phyloP scores from a whole-genome alignment of 371 early-diverging fungal genomes.

The Rhizopus arrhizus region DNA sequence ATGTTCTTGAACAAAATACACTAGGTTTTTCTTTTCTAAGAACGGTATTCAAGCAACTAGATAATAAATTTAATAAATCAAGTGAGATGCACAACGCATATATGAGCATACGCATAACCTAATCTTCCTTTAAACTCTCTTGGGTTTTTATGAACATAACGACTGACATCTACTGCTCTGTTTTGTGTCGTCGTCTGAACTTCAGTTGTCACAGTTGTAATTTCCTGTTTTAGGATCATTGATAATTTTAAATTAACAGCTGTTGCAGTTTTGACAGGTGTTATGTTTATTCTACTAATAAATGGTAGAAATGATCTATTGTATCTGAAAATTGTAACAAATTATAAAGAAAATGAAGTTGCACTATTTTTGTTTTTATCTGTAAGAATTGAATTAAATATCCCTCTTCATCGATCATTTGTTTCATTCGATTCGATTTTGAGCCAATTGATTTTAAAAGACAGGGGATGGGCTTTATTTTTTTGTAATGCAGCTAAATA shows the following conservation, averaged over 20 bases:
- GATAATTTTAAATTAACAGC: not conserved
- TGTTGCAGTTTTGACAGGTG: not conserved
- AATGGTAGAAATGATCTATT: not conserved
- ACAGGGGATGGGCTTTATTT: not conserved
- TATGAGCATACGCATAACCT: slow-evolving; percentile 26
- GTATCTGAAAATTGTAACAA: not conserved
- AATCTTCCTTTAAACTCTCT: slow-evolving; percentile 26
- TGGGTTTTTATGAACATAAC: slow-evolving; percentile 27
- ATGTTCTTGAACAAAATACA: slow-evolving; percentile 29
- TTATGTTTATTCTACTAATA: not conserved
- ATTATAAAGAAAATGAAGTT: slow-evolving; percentile 1
- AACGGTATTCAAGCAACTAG: slow-evolving; percentile 26
- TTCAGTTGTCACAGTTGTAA: not conserved
- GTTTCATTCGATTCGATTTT: not conserved
- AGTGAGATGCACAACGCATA: not conserved
- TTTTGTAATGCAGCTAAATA: not conserved
- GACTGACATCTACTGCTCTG: not conserved
- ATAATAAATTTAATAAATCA: not conserved
- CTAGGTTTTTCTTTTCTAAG: slow-evolving; percentile 25
- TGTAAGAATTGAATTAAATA: not conserved
- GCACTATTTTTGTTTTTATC: not conserved
- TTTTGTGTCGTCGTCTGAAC: not conserved
- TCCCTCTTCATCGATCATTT: not conserved
- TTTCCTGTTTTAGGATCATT: not conserved
- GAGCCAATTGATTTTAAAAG: not conserved